A percentile compares a stretch with the other conserved stretches of the same genome.
Evolutionary conservation across 768 basidiomycete species (phyloP).

Genomic region (Termitomyces sp.): DNA sequence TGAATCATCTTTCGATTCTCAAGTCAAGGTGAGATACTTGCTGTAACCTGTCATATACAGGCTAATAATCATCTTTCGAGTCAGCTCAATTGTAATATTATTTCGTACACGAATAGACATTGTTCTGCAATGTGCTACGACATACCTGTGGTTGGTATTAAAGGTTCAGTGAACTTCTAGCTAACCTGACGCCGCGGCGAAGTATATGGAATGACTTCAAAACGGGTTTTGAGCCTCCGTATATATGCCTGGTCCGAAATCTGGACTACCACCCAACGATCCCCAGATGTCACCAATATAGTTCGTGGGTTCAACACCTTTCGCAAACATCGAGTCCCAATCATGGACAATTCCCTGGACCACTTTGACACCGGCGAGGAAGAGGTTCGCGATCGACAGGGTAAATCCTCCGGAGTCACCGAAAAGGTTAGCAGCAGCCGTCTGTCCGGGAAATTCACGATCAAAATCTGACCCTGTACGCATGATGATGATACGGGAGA

Average conservation of each 20-base stretch:
- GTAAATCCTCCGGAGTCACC: conserved; percentile 7
- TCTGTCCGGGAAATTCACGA: conserved; percentile 9
- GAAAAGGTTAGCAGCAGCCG: conserved; percentile 7
- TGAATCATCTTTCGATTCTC: no score
- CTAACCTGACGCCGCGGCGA: background rate
- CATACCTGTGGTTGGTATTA: background rate
- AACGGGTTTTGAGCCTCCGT: background rate
- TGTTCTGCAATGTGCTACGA: no score
- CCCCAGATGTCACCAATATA: conserved; percentile 13
- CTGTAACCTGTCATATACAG: no score
- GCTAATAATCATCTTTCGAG: no score
- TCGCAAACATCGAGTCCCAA: conserved; percentile 1
- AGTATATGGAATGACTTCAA: background rate
- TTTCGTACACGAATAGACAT: no score
- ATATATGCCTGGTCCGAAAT: conserved; percentile 9
- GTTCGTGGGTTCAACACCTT: conserved; percentile 6
- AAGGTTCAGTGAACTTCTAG: background rate
- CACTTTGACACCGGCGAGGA: conserved; percentile 9
- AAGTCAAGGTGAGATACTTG: no score
- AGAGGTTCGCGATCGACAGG: conserved; percentile 7
- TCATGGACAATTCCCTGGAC: conserved; percentile 3
- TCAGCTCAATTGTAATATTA: no score
- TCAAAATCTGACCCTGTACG: conserved; percentile 13
- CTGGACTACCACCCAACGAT: conserved; percentile 8
- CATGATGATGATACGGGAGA: conserved; percentile 13